Evolutionary conservation across 768 basidiomycete species (phyloP).

Genomic region (Gloeostereum incarnatum): DNA sequence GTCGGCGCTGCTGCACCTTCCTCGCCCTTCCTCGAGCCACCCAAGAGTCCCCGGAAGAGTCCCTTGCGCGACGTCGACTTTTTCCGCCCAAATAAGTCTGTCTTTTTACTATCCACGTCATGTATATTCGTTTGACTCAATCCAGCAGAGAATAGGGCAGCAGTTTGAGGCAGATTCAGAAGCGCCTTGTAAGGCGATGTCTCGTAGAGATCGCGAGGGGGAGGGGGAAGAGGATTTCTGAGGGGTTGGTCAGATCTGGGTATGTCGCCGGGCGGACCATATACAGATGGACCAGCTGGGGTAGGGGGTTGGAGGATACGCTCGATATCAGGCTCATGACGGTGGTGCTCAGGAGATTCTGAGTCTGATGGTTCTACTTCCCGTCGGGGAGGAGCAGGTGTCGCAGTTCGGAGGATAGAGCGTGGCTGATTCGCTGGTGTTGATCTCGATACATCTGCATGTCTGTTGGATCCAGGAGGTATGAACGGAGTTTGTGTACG

Average conservation of each 20-base stretch:
- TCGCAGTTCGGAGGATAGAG: no score
- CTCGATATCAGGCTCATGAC: conserved; percentile 11
- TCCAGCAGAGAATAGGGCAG: conserved; percentile 23
- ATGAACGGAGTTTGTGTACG: no score
- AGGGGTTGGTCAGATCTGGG: conserved; percentile 9
- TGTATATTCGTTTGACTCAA: conserved; percentile 12
- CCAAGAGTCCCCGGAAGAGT: conserved; percentile 38
- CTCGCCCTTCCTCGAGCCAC: conserved; percentile 13
- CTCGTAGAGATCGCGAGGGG: conserved; percentile 53
- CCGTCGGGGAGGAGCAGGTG: no score
- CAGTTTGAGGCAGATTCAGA: conserved; percentile 41
- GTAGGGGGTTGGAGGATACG: conserved; percentile 22
- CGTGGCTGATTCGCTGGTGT: no score
- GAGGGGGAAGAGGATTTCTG: conserved; percentile 54
- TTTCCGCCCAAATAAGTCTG: conserved; percentile 17
- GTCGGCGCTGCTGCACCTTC: conserved; percentile 5
- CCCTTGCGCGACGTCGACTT: conserved; percentile 26
- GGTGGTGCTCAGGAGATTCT: no score
- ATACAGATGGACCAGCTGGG: conserved; percentile 17
- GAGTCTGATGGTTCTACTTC: no score
- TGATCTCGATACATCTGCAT: no score
- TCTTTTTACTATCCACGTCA: conserved; percentile 8
- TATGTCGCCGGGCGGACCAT: conserved; percentile 18
- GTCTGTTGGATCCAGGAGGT: no score
- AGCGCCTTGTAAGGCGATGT: conserved; percentile 47